phyloP scores from a whole-genome alignment of 208 protist genomes.

The Trypanosoma congolense region DNA sequence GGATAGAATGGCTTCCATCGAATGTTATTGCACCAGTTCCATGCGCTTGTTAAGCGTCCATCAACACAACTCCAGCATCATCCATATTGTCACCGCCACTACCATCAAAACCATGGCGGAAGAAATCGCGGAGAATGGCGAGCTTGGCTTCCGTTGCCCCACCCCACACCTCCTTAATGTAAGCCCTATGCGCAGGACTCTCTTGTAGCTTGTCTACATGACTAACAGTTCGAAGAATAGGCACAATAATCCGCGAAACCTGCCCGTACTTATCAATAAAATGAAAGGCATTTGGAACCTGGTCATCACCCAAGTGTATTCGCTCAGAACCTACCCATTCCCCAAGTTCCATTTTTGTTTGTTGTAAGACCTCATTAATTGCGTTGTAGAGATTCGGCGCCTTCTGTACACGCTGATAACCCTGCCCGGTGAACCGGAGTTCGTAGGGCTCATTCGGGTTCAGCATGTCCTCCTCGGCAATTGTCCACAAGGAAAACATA shows the following conservation, averaged over 20 bases:
- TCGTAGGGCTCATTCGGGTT: constrained; percentile 74
- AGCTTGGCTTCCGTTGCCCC: constrained; percentile 51
- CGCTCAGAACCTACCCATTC: constrained; percentile 88
- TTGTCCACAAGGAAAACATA: constrained; percentile 90
- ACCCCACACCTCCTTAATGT: constrained; percentile 83
- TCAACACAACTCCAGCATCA: constrained; percentile 97
- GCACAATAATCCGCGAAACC: constrained; percentile 94
- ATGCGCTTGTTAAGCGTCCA: constrained; percentile 95
- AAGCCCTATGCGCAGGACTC: constrained; percentile 48
- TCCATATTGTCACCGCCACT: constrained; percentile 96
- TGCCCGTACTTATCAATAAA: constrained; percentile 99
- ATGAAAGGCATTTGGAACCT: constrained; percentile 97
- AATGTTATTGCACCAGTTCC: constrained; percentile 97
- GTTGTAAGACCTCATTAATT: constrained; percentile 79
- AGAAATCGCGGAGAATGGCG: constrained; percentile 94
- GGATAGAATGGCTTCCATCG: constrained; percentile 94
- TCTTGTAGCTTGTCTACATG: constrained; percentile 73
- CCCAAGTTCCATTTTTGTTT: constrained; percentile 85
- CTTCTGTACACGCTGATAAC: constrained; percentile 93
- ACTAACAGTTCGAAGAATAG: constrained; percentile 86
- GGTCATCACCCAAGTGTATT: constrained; percentile 96
- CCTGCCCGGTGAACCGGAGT: constrained; percentile 91
- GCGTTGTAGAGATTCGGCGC: constrained; percentile 77
- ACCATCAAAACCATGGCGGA: constrained; percentile 94
- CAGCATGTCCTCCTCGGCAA: constrained; percentile 94